Percentiles rank a stretch among this genome's conserved stretches.
These are phyloP conservation scores for Trichoderma sp. DNA, from an alignment of 2,329 filamentous ascomycete species.

Conservation along the genomic window DNA sequence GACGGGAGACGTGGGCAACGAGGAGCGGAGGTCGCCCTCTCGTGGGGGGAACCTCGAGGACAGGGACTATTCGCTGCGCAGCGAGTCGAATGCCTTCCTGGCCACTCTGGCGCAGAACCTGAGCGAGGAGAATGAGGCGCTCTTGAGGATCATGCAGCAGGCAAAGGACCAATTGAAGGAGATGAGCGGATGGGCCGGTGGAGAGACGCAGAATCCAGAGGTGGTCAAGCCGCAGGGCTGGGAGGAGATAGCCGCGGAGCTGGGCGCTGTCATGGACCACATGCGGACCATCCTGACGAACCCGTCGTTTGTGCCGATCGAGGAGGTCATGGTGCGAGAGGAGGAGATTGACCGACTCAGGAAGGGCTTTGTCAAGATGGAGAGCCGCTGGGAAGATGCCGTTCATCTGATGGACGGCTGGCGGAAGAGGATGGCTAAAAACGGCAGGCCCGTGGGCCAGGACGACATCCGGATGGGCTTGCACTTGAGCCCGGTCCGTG, in stretches of 20 bases:
- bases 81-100: constrained; percentile 89
- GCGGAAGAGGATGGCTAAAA: constrained; percentile 76
- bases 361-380: constrained; percentile 91
- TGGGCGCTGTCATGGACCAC: constrained; percentile 78
- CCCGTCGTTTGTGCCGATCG: constrained; percentile 91
- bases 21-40: constrained; percentile 44
- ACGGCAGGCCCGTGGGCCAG: constrained; percentile 69
- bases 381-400: constrained; percentile 85
- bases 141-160: constrained; percentile 71
- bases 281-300: constrained; percentile 86
- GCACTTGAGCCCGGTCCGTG: constrained; percentile 61
- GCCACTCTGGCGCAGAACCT: constrained; percentile 80
- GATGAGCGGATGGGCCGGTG: constrained; percentile 61
- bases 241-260: constrained; percentile 71
- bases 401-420: constrained; percentile 89
- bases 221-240: constrained; percentile 45
- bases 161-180: constrained; percentile 72
- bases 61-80: constrained; percentile 69
- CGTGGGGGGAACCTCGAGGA: constrained; percentile 34
- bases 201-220: constrained; percentile 39
- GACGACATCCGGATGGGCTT: constrained; percentile 70
- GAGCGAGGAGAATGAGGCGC: constrained; percentile 87
- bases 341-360: constrained; percentile 84
- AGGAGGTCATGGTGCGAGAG: constrained; percentile 90
- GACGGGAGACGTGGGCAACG: constrained; percentile 55